Evolutionary conservation across 768 basidiomycete species (phyloP).

Genomic region (Cystobasidium onofrii): DNA sequence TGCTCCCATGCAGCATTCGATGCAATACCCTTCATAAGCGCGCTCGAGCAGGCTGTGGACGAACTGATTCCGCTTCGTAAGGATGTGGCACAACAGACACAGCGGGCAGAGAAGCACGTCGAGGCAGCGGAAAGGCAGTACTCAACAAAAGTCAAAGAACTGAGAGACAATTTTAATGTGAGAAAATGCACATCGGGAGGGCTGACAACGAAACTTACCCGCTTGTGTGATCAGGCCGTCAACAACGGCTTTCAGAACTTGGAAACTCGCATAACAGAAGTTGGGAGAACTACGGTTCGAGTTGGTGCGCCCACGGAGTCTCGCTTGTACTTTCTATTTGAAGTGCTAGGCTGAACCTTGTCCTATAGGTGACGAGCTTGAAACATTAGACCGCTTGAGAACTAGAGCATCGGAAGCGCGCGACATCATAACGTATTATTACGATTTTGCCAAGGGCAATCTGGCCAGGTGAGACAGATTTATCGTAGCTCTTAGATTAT

Average conservation of each 20-base stretch:
- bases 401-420: conserved; percentile 89
- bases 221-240: conserved; percentile 72
- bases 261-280: conserved; percentile 83
- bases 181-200: conserved; percentile 36
- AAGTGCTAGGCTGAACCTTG: neutral
- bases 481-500: no score
- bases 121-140: conserved; percentile 83
- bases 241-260: conserved; percentile 73
- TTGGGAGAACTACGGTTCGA: conserved; percentile 84
- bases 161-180: conserved; percentile 90
- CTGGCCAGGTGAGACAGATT: conserved; percentile 49
- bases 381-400: conserved; percentile 82
- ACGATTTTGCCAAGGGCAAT: conserved; percentile 77
- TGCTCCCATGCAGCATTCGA: conserved; percentile 35
- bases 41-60: conserved; percentile 86
- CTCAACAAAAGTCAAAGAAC: conserved; percentile 82
- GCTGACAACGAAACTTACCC: neutral
- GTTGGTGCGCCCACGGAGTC: conserved; percentile 66
- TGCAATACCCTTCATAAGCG: conserved; percentile 56
- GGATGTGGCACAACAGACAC: conserved; percentile 80
- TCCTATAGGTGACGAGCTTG: conserved; percentile 76
- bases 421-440: conserved; percentile 86
- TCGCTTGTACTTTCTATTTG: neutral
- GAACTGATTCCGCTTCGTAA: conserved; percentile 74
- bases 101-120: conserved; percentile 86